Percentiles rank a stretch among this genome's conserved stretches.
Conservation (phyloP, 2,329 filamentous ascomycete species). For the Alternaria arborescens region DNA sequence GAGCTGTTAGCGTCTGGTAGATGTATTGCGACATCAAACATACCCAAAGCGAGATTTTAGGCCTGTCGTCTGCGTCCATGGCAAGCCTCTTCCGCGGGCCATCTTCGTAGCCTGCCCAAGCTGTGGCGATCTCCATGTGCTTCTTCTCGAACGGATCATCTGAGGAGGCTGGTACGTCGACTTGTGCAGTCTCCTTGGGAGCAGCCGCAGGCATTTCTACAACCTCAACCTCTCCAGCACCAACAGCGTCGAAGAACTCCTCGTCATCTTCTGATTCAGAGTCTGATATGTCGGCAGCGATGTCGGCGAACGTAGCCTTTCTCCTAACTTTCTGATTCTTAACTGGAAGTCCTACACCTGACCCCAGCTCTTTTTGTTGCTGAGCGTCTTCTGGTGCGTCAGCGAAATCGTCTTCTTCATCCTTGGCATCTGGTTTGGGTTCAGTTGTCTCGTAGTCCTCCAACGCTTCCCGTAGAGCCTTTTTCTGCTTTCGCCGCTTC, state of each 20-base stretch:
- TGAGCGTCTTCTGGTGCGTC: constrained; percentile 47
- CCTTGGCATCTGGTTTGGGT: constrained; percentile 19
- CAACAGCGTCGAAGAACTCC: constrained; percentile 97
- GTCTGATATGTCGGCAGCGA: constrained; percentile 72
- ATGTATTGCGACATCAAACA: constrained; percentile 2
- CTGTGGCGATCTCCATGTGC: constrained; percentile 72
- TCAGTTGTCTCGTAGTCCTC: constrained; percentile 59
- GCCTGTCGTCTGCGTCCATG: constrained; percentile 90
- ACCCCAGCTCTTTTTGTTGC: constrained; percentile 37
- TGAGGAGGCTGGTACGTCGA: constrained; percentile 41
- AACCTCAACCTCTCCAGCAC: constrained; percentile 88
- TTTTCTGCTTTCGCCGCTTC: constrained; percentile 89
- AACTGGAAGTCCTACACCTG: constrained; percentile 27
- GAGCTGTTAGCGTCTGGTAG: constrained; percentile 31
- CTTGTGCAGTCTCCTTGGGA: constrained; percentile 50
- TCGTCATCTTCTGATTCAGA: constrained; percentile 81
- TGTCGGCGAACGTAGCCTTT: constrained; percentile 73
- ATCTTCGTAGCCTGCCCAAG: constrained; percentile 91
- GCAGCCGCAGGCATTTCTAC: constrained; percentile 66
- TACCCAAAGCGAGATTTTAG: constrained; percentile 96
- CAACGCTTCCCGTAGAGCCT: constrained; percentile 84
- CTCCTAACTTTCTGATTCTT: constrained; percentile 55
- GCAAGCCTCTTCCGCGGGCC: constrained; percentile 80
- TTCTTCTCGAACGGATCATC: constrained; percentile 61
- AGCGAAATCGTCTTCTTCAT: constrained; percentile 43